A percentile compares a stretch with the other conserved stretches of the same genome.
Conservation (phyloP, 306 rosid species). For the Gastrolobium bilobum region DNA sequence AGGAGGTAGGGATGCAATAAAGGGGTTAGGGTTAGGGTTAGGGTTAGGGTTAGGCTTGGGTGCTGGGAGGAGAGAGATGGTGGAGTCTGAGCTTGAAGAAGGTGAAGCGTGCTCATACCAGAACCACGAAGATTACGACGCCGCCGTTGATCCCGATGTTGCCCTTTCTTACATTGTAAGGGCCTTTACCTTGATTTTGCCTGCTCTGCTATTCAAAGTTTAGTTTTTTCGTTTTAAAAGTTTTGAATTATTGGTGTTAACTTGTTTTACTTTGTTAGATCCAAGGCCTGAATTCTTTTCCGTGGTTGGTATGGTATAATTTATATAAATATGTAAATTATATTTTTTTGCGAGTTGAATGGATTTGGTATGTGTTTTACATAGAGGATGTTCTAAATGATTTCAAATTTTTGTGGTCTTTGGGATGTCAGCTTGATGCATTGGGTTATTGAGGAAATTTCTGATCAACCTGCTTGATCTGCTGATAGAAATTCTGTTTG, state of each 20-base stretch:
- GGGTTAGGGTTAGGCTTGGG: conserved; percentile 62
- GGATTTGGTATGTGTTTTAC: conserved; percentile 33
- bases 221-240: conserved; percentile 38
- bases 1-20: conserved; percentile 82
- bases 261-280: conserved; percentile 59
- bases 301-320: conserved; percentile 14
- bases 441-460: conserved; percentile 31
- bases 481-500: conserved; percentile 26
- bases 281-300: conserved; percentile 48
- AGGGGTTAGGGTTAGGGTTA: conserved; percentile 74
- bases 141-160: conserved; percentile 86
- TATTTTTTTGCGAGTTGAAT: conserved; percentile 29
- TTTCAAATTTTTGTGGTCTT: conserved; percentile 27
- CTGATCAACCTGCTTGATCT: conserved; percentile 24
- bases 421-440: conserved; percentile 44
- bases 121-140: conserved; percentile 71
- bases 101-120: conserved; percentile 92
- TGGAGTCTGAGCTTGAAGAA: conserved; percentile 95
- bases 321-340: conserved; percentile 27
- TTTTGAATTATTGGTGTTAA: conserved; percentile 43
- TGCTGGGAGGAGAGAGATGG: conserved; percentile 72
- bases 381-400: conserved; percentile 19
- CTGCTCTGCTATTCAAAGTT: conserved; percentile 12
- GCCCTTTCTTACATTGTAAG: conserved; percentile 93
- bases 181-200: conserved; percentile 11